These are phyloP conservation scores for Suhomyces sp. DNA, from an alignment of 805 yeast species.

Conservation along the genomic window DNA sequence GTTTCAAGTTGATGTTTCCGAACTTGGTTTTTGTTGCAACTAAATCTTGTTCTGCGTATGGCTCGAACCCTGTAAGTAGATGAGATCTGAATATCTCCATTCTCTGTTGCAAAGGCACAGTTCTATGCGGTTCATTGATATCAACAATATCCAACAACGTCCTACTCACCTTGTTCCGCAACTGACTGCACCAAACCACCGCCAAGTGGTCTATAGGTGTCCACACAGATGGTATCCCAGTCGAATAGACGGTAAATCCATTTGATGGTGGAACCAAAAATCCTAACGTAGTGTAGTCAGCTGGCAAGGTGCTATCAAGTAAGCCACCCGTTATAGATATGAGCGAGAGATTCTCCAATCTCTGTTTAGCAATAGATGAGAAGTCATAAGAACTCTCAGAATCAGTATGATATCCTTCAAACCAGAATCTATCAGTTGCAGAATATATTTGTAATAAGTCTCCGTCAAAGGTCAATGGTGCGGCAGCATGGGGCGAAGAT, in stretches of 20 bases:
- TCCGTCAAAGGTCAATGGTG: constrained; percentile 92
- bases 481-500: constrained; percentile 88
- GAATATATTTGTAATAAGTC: constrained; percentile 75
- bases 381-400: constrained; percentile 13
- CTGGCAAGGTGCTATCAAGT: constrained; percentile 74
- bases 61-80: constrained; percentile 59
- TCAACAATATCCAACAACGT: constrained; percentile 62
- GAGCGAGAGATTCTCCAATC: constrained; percentile 60
- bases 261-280: constrained; percentile 68
- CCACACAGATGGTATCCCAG: constrained; percentile 90
- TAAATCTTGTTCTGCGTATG: constrained; percentile 6
- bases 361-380: constrained; percentile 36
- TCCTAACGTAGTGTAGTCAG: constrained; percentile 79
- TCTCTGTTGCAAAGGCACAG: constrained; percentile 52
- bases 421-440: constrained; percentile 78
- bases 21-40: neutral
- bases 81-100: constrained; percentile 52
- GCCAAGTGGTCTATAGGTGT: constrained; percentile 93
- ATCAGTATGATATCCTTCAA: constrained; percentile 46
- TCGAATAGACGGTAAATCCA: constrained; percentile 80
- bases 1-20: constrained; percentile 1
- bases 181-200: constrained; percentile 93
- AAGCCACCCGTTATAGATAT: constrained; percentile 90
- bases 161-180: constrained; percentile 60
- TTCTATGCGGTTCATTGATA: constrained; percentile 42